phyloP scores from a whole-genome alignment of 169 alveolate genomes.

The Plasmodium reichenowi region DNA sequence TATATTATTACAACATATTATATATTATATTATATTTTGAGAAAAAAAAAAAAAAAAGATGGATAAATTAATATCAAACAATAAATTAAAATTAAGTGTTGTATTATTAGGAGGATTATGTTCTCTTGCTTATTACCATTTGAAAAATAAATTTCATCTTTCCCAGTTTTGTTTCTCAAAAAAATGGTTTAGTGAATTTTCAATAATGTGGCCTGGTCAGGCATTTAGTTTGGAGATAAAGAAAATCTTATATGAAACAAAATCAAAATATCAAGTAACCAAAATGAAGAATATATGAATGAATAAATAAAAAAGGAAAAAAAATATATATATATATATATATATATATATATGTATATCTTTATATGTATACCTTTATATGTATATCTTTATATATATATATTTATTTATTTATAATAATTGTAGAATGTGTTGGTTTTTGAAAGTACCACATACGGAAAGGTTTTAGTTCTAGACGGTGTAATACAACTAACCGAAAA shows the following conservation, averaged over 20 bases:
- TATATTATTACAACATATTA: not conserved
- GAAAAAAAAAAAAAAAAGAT: slow-evolving; percentile 30
- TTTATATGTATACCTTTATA: not conserved
- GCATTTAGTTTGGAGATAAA: slow-evolving; percentile 76
- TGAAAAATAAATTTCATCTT: slow-evolving; percentile 23
- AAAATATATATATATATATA: not conserved
- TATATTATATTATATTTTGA: not conserved
- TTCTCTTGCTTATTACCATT: slow-evolving; percentile 49
- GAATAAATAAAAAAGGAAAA: not conserved
- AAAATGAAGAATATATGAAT: not conserved
- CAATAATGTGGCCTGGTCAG: slow-evolving; percentile 74
- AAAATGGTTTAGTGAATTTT: slow-evolving; percentile 71
- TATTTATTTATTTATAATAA: not conserved
- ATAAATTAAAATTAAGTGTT: slow-evolving; percentile 20
- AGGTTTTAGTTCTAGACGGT: slow-evolving; percentile 84
- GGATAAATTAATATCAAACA: slow-evolving; percentile 32
- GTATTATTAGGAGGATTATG: slow-evolving; percentile 53
- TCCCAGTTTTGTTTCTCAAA: slow-evolving; percentile 31
- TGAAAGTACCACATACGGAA: slow-evolving; percentile 81
- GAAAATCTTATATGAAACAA: slow-evolving; percentile 71
- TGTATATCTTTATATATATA: not conserved
- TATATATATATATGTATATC: not conserved
- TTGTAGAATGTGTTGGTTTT: slow-evolving; percentile 75
- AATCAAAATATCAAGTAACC: slow-evolving; percentile 81
- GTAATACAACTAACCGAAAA: slow-evolving; percentile 83